phyloP scores from a whole-genome alignment of 78 protist species.

The Guillardia theta region DNA sequence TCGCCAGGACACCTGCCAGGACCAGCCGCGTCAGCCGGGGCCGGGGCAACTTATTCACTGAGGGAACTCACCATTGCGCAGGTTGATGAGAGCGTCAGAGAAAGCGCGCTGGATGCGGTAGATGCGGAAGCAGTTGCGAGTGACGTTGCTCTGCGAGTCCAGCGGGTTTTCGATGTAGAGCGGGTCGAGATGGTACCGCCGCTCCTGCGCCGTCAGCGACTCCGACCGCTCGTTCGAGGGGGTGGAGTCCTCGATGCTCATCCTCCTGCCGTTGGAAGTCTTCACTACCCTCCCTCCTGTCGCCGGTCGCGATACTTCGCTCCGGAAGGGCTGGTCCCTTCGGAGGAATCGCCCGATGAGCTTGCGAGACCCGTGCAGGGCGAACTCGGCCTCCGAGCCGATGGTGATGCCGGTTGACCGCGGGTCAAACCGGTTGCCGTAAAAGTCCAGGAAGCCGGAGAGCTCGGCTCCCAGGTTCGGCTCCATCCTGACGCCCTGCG shows the following conservation, averaged over 20 bases:
- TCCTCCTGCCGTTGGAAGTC: neutral
- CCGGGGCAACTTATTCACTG: no score
- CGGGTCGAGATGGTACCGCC: neutral
- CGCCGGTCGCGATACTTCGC: neutral
- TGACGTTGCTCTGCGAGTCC: neutral
- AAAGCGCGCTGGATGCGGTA: neutral
- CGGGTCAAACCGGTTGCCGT: neutral
- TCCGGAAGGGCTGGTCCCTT: neutral
- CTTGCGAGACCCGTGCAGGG: neutral
- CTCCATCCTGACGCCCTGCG: neutral
- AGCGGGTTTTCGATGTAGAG: slow-evolving; percentile 42
- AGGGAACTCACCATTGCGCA: neutral
- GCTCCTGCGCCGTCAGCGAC: neutral
- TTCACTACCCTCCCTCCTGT: neutral
- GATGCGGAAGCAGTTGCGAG: slow-evolving; percentile 45
- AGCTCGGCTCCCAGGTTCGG: neutral
- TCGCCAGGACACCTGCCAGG: no score
- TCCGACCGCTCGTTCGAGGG: neutral
- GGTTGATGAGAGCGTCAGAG: neutral
- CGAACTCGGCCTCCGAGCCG: neutral
- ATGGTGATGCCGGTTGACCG: neutral
- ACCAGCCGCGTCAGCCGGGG: no score
- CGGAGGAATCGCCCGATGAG: neutral
- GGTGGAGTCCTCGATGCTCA: neutral
- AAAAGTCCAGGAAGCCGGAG: neutral